phyloP scores from a whole-genome alignment of 192 early-diverging fungal genomes.

The Backusella tarrabulga region DNA sequence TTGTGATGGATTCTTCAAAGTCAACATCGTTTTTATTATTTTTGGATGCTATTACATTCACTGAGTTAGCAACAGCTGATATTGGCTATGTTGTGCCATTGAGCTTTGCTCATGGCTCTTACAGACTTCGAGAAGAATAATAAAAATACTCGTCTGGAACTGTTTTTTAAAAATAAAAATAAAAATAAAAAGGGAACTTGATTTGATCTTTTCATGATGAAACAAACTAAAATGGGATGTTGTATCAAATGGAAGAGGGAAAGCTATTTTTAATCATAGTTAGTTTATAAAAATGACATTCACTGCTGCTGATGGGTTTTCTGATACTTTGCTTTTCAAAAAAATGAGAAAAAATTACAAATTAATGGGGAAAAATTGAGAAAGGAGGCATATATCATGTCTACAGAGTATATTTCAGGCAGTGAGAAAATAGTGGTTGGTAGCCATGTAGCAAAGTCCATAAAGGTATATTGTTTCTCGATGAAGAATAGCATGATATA shows the following conservation, averaged over 20 bases:
- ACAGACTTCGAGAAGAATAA: background rate
- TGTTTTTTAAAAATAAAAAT: background rate
- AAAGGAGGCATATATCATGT: too few species aligned
- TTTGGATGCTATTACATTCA: constrained; percentile 67
- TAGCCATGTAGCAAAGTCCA: too few species aligned
- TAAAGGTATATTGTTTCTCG: too few species aligned
- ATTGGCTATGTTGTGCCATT: constrained; percentile 64
- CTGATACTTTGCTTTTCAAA: too few species aligned
- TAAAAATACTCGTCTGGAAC: background rate
- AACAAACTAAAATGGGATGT: background rate
- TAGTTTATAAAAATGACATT: constrained; percentile 16
- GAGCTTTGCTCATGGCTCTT: constrained; percentile 54
- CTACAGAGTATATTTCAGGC: too few species aligned
- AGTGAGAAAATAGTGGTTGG: too few species aligned
- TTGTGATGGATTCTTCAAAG: constrained; percentile 67
- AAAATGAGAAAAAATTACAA: too few species aligned
- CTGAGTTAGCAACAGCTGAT: constrained; percentile 62
- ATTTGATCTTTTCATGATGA: background rate
- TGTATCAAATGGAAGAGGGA: background rate
- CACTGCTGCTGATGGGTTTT: too few species aligned
- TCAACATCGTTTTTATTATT: constrained; percentile 67
- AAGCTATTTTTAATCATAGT: background rate
- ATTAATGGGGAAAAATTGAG: too few species aligned
- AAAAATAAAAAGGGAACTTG: background rate
- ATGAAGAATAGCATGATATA: too few species aligned